Evolutionary conservation across 192 early-diverging fungal species (phyloP), one percentile per base, ranked within the genome.

Genomic region (Coemansia guatemalensis): DNA sequence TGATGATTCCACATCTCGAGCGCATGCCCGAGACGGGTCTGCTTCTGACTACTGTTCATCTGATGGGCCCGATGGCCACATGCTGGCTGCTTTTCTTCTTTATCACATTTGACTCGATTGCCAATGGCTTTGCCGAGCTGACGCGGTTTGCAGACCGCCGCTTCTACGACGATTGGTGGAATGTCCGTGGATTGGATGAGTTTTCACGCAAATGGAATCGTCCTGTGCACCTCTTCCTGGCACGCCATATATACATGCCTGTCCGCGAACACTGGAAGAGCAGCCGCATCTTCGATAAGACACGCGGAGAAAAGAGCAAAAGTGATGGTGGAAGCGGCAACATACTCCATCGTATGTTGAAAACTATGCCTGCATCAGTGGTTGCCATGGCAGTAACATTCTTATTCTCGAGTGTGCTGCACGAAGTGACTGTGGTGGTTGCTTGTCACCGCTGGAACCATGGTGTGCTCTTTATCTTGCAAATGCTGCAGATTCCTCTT

Each of bases 141-240:
- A 97, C 91, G 30, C 71, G 84, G 24, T 99, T 99, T 74, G 94
- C 96, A 17, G 96, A 99, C 75, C 89, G 94, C 57, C 88, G 92
- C 72, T 99, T 99, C 82, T 99, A 97, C 81, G 93, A 96, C 63
- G 96, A 99, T 75, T 99, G 95, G 95, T 99, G 95, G 95, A 99
- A 99, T 65, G 84, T 74, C 57, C 83, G 83, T 17, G 88, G 87
- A 0, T 93, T 90, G 65, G 96, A 96, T 64, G 94, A 97, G 75
- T 99, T 91, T 81, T 92, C 94, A 23, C 87, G 96, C 51, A 93
- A 94, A 61, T 98, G 96, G 96, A 99, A 99, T 73, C 94, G 94
- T 64, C 94, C 95, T 7, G 91, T 96, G 32, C 93, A 98, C 69
- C 86, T 94, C 55, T 98, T 96, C 68, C 74, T 97, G 27, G 80